Conservation (phyloP, 805 yeast species). For the Lipomyces orientalis region DNA sequence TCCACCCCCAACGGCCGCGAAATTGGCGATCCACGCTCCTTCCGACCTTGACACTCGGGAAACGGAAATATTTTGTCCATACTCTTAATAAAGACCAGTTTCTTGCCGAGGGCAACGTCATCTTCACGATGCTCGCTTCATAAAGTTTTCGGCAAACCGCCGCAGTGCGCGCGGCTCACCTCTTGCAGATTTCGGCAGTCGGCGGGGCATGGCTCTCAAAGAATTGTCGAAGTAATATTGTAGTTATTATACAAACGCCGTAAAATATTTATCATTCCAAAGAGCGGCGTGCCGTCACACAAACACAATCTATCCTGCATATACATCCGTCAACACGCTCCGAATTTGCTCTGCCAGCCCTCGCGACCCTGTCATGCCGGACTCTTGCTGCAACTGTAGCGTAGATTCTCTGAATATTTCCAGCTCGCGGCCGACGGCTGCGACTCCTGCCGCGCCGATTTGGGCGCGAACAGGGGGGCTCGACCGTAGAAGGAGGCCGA, state of each 20-base stretch:
- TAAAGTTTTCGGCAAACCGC: too few relatives aligned
- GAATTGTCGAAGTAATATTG: not conserved
- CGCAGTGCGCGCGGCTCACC: too few relatives aligned
- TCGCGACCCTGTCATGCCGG: not conserved
- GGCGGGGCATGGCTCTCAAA: too few relatives aligned
- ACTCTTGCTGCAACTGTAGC: constrained; percentile 7
- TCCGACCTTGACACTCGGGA: too few relatives aligned
- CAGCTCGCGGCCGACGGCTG: constrained; percentile 14
- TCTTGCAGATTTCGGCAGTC: too few relatives aligned
- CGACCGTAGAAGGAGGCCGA: constrained; percentile 10
- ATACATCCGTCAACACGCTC: constrained; percentile 11
- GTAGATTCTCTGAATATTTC: constrained; percentile 11
- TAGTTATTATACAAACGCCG: not conserved
- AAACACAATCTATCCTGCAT: not conserved
- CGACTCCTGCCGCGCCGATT: constrained; percentile 6
- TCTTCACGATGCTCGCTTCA: too few relatives aligned
- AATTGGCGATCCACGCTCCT: too few relatives aligned
- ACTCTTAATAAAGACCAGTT: too few relatives aligned
- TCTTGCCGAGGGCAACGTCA: too few relatives aligned
- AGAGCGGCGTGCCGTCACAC: not conserved
- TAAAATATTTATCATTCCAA: not conserved
- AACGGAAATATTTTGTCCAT: too few relatives aligned
- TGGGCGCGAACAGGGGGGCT: not conserved
- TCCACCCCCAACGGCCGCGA: not conserved
- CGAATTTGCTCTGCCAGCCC: constrained; percentile 19